Conservation (phyloP, 257 asterid genomes). For the Nicotiana otophora region DNA sequence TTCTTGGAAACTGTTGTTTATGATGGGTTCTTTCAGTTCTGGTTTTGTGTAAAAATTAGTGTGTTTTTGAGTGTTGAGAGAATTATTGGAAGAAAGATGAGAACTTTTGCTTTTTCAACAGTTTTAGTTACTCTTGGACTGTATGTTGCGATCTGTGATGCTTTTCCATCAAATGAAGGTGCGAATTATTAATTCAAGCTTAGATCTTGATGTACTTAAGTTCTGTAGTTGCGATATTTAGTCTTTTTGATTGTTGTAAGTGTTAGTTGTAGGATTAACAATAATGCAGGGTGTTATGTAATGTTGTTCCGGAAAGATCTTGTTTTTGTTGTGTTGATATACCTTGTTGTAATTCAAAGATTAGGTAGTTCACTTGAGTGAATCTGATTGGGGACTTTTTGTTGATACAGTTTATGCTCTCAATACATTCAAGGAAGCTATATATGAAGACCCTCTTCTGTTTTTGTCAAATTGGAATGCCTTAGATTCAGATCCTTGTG, state of each 20-base stretch:
- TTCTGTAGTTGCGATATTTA: not conserved
- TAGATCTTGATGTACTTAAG: conserved; percentile 41
- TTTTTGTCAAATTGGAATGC: conserved; percentile 79
- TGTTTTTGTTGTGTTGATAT: not conserved
- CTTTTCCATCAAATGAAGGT: conserved; percentile 71
- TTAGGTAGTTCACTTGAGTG: not conserved
- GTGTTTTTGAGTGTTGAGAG: conserved; percentile 10
- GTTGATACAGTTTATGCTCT: conserved; percentile 69
- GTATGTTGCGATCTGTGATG: conserved; percentile 27
- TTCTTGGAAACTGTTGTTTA: not conserved
- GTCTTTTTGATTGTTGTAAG: not conserved
- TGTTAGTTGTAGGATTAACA: not conserved
- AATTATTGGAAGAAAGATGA: conserved; percentile 36
- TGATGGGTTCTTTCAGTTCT: conserved; percentile 19
- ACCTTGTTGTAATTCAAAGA: not conserved
- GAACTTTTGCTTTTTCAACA: conserved; percentile 25
- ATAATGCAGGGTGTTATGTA: not conserved
- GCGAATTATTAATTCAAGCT: conserved; percentile 11
- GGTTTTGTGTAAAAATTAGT: not conserved
- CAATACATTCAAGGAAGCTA: conserved; percentile 72
- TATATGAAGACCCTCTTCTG: conserved; percentile 76
- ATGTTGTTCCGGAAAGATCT: not conserved
- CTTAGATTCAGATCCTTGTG: conserved; percentile 76
- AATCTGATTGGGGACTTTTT: not conserved
- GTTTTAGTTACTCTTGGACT: conserved; percentile 41